phyloP scores from a whole-genome alignment of 805 yeast genomes.

The Groenewaldozyma salmanticensis region DNA sequence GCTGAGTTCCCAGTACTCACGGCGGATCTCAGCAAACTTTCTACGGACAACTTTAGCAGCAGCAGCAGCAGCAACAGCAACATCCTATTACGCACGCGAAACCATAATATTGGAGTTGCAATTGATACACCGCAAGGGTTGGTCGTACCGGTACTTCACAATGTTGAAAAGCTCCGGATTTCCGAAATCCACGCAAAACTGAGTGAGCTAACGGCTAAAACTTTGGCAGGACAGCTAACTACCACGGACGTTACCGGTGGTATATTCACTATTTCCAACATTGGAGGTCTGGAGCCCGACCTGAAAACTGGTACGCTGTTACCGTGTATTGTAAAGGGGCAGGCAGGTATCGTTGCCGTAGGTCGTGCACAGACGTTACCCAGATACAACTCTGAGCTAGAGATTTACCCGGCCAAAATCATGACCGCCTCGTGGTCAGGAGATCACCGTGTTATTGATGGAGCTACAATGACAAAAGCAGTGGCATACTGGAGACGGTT shows the following conservation, averaged over 20 bases:
- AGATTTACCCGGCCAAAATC: slow-evolving; percentile 20
- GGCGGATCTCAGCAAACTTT: slow-evolving; percentile 19
- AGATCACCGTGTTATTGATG: slow-evolving; percentile 28
- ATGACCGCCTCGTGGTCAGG: slow-evolving; percentile 28
- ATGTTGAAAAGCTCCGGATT: slow-evolving; percentile 19
- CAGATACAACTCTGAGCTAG: slow-evolving; percentile 17
- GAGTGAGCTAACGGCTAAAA: slow-evolving; percentile 20
- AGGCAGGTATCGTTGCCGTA: slow-evolving; percentile 27
- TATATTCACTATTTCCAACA: slow-evolving; percentile 26
- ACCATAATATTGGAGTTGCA: slow-evolving; percentile 27
- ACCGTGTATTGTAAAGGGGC: slow-evolving; percentile 26
- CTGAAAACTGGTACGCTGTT: slow-evolving; percentile 30
- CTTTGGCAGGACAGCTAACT: slow-evolving; percentile 20
- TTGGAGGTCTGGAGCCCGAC: slow-evolving; percentile 27
- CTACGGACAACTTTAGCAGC: slow-evolving; percentile 8
- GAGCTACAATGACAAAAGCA: slow-evolving; percentile 27
- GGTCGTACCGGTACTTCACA: slow-evolving; percentile 26
- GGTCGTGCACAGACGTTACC: slow-evolving; percentile 24
- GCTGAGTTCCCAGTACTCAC: slow-evolving; percentile 23
- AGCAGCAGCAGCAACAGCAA: slow-evolving; percentile 18
- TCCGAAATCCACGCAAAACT: slow-evolving; percentile 25
- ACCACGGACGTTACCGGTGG: slow-evolving; percentile 24
- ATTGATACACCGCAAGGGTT: slow-evolving; percentile 28
- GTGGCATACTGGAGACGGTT: slow-evolving; percentile 21
- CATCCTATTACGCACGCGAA: too few relatives aligned